Percentiles rank a stretch among this genome's conserved stretches.
phyloP scores from a whole-genome alignment of 257 asterid species.

The Solanum habrochaites region DNA sequence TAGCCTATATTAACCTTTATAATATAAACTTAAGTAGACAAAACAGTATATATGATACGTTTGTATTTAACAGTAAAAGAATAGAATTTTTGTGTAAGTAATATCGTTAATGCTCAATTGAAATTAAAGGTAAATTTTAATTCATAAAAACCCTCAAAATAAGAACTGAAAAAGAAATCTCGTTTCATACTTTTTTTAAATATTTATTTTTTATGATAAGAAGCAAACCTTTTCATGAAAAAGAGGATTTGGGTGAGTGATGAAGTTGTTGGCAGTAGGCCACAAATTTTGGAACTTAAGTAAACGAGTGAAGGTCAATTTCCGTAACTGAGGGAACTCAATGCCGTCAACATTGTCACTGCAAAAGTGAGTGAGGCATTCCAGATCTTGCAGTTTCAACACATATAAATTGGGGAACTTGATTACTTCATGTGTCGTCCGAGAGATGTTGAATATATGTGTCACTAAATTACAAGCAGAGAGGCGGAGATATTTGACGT shows the following conservation, averaged over 20 bases:
- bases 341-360: background rate
- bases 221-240: background rate
- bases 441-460: background rate
- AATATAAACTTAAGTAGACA: no score
- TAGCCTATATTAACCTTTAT: no score
- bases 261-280: background rate
- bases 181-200: no score
- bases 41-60: no score
- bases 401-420: background rate
- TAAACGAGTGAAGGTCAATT: rapidly evolving
- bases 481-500: no score
- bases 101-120: no score
- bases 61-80: no score
- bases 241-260: background rate
- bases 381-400: rapidly evolving
- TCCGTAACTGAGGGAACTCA: background rate
- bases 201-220: no score
- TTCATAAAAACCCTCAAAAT: no score
- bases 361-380: background rate
- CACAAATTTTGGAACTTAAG: background rate
- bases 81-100: no score
- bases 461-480: background rate
- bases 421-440: background rate
- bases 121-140: no score
- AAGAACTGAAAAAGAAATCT: no score